Base-by-base conservation (phyloP, 495 filamentous ascomycete species). In the Parmelia sp. region DNA sequence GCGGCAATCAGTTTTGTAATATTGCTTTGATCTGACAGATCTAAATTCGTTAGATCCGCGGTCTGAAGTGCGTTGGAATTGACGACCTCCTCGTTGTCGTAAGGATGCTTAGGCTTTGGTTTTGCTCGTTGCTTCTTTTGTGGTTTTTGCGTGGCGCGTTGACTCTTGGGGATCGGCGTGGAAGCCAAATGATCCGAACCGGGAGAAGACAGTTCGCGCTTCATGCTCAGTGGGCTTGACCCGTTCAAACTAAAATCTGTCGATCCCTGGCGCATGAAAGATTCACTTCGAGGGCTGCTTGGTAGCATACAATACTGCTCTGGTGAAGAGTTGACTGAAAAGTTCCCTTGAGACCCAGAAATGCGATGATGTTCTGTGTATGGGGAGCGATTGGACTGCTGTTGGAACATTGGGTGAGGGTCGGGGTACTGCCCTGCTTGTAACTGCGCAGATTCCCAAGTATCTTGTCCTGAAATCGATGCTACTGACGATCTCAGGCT, bases 1-100 rank as follows among this genome's bases (percentile, higher is more conserved):
- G 64, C 70, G 17, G 31, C 27, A 23, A 64, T 40, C 44, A 64
- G 40, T 7, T 17, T 37, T 17, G 15, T 15, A 17, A 59, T 25
- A 8, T 57, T 58, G 1, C 2, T 23, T 10, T 37, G 39, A 59
- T 64, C 62, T 10, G 11, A 27, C 35, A 21, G 25, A 23, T 9
- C 27, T 14, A 53, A 8, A 17, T 29, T 19, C 25, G 27, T 31
- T 25, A 53, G 9, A 53, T 53, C 49, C 15, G 25, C 25, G 29
- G 49, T 53, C 31, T 53, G 49, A 21, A 53, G 49, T 15, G 25
- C 49, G 27, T 29, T 7, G 25, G 49, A 14, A 53, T 53, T 25
- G 5, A 44, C 6, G 14, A 21, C 42, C 17, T 9, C 44, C 21
- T 61, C 44, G 21, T 36, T 39, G 47, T 47, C 59, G 25, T 61